Conservation (phyloP, 345 rosid species). For the Pistacia atlantica region DNA sequence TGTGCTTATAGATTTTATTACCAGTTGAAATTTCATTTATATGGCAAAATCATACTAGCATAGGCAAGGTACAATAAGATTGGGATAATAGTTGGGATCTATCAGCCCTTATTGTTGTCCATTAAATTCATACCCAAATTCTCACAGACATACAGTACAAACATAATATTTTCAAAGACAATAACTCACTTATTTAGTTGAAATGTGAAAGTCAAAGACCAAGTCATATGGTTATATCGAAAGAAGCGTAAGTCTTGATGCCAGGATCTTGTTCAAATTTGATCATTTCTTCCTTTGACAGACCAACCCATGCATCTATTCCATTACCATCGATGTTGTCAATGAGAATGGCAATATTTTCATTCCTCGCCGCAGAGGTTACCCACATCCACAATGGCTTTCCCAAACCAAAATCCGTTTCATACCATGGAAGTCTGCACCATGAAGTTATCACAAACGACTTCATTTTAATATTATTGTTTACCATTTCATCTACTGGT, state of each 20-base stretch:
- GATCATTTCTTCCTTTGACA: slow-evolving; percentile 24
- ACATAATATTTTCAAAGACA: too few species aligned
- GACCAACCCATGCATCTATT: slow-evolving; percentile 35
- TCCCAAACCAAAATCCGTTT: slow-evolving; percentile 18
- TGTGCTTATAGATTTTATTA: too few species aligned
- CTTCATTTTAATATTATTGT: background rate
- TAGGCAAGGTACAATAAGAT: too few species aligned
- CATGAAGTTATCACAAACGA: slow-evolving; percentile 6
- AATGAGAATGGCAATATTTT: slow-evolving; percentile 12
- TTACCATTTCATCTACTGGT: background rate
- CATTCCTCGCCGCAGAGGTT: slow-evolving; percentile 6
- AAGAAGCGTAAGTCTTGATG: slow-evolving; percentile 24
- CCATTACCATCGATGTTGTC: slow-evolving; percentile 27
- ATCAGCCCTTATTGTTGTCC: too few species aligned
- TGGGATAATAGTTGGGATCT: too few species aligned
- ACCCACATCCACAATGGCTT: slow-evolving; percentile 19
- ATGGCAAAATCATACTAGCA: too few species aligned
- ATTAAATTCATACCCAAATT: too few species aligned
- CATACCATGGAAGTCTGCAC: slow-evolving; percentile 30
- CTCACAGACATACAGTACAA: too few species aligned
- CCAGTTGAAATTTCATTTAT: too few species aligned
- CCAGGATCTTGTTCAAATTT: slow-evolving; percentile 22
- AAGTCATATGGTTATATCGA: too few species aligned
- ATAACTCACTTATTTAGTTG: too few species aligned
- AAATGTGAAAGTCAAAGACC: too few species aligned